Percentiles rank a stretch among this genome's conserved stretches.
Evolutionary conservation across 2,329 filamentous ascomycete genomes (phyloP).

Genomic region (Cordyceps militaris): DNA sequence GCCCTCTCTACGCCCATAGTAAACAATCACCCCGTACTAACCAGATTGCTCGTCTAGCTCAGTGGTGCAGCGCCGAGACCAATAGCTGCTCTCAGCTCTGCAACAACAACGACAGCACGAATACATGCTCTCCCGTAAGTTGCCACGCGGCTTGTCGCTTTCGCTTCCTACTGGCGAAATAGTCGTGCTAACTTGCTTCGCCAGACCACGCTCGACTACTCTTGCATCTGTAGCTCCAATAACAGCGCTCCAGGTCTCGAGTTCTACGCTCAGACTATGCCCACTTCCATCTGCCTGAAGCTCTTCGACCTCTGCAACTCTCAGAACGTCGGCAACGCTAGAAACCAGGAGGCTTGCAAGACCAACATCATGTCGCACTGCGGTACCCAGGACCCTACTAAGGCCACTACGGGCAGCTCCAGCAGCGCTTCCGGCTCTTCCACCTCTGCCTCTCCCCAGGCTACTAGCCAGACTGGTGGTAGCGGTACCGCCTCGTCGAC

Average conservation of each 20-base stretch:
- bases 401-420: slow-evolving; percentile 22
- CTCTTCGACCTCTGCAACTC: slow-evolving; percentile 43
- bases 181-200: slow-evolving; percentile 7
- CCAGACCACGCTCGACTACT: slow-evolving; percentile 38
- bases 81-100: slow-evolving; percentile 46
- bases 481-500: slow-evolving; percentile 29
- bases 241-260: slow-evolving; percentile 43
- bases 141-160: neutral
- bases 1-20: slow-evolving; percentile 16
- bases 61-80: slow-evolving; percentile 45
- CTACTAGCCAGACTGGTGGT: slow-evolving; percentile 18
- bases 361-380: slow-evolving; percentile 41
- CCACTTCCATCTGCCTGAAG: slow-evolving; percentile 44
- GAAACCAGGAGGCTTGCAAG: slow-evolving; percentile 42
- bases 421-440: slow-evolving; percentile 16
- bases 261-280: slow-evolving; percentile 47
- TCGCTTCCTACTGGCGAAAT: neutral
- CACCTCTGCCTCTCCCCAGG: slow-evolving; percentile 20
- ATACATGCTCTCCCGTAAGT: slow-evolving; percentile 42
- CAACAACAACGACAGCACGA: slow-evolving; percentile 28
- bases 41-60: slow-evolving; percentile 27
- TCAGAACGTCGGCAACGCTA: slow-evolving; percentile 33
- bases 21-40: neutral
- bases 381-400: slow-evolving; percentile 32
- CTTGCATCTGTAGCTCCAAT: slow-evolving; percentile 43